Base-by-base conservation (phyloP, 2,329 filamentous ascomycete genomes). In the Xylariaceae sp. region DNA sequence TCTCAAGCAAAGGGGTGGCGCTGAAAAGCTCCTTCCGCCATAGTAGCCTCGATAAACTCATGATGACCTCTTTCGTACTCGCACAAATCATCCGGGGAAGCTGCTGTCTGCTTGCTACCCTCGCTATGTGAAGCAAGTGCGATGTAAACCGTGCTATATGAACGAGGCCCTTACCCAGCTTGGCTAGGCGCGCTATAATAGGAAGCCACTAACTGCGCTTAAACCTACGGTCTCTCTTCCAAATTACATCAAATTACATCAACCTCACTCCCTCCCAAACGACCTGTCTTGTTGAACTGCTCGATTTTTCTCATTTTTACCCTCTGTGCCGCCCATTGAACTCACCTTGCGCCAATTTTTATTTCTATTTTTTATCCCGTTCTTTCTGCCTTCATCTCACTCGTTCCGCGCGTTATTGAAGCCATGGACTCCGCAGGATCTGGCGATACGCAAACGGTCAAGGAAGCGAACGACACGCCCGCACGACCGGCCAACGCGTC, bases 381-480 rank as follows among this genome's bases (percentile, higher is more conserved):
- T 11, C 7, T 13, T 34, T 10, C n/a, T n/a, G 4, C 49, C 23
- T 34, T 30, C 48, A 61, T 47, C 62, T 10, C 49, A n/a, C 11
- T n/a, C 13, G 10, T 34, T 45, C 34, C 59, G 56, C 65, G 63
- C 54, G 35, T 48, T 6, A 53, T 58, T 35, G 17, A 55, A 34
- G 64, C 62, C 39, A 67, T 64, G 57, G 65, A 66, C 49, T 13
- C 49, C 9, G 15, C 49, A 51, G 30, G 13, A n/a, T 9, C 49
- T 51, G 13, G 11, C 42, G 42, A 45, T 45, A 35, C 49, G 17
- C 49, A n/a, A 30, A 51, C 49, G 23, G 49, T 51, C 23, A 51
- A 51, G 10, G 58, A 66, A 68, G 49, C 34, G 13, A 35, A 35
- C 48, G 23, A 8, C 30, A 51, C 49, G 23, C 13, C 49, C 49